Base-by-base conservation (phyloP, 495 filamentous ascomycete genomes). In the Glutinoglossum americanum region DNA sequence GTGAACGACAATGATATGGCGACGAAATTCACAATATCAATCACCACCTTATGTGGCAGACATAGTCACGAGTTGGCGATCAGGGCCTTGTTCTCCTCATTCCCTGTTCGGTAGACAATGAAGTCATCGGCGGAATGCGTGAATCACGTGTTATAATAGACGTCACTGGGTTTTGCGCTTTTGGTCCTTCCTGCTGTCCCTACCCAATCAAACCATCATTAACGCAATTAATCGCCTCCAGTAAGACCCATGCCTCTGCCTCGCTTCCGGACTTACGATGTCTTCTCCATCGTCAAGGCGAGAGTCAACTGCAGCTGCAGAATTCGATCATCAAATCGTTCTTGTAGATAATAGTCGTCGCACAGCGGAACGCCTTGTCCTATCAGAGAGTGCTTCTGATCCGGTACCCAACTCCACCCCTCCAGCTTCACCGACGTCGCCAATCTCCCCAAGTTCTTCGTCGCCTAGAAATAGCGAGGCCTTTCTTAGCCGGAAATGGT, bases 401-500 rank as follows among this genome's bases (percentile, higher is more conserved):
- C 1, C 8, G 3, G 54, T 28, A 1, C 26, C 32, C 11, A 45
- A n/a, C 32, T 5, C 54, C 21, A 15, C 33, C 11, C 17, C 54
- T 25, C 53, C 53, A 33, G 13, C 54, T 15, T 39, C 54, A 25
- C 10, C 54, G 1, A 27, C 54, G 21, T 28, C 51, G 35, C 51
- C 30, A 25, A 10, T 25, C 59, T 60, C 27, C 5, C 30, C 30
- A 6, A 39, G 19, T 37, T 4, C 21, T 25, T 41, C 17, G 8
- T 41, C 35, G n/a, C n/a, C 32, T 17, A 56, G 54, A n/a, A 44
- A 26, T 17, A 28, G 39, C 27, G 26, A 32, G 4, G n/a, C 27
- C 15, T 23, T 33, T 13, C 48, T 53, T 19, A n/a, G 39, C n/a
- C 57, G 59, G n/a, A 58, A 28, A 32, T 58, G 56, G 17, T 69